Base-by-base conservation (phyloP, 2,329 filamentous ascomycete species). In the Cytospora leucostoma region DNA sequence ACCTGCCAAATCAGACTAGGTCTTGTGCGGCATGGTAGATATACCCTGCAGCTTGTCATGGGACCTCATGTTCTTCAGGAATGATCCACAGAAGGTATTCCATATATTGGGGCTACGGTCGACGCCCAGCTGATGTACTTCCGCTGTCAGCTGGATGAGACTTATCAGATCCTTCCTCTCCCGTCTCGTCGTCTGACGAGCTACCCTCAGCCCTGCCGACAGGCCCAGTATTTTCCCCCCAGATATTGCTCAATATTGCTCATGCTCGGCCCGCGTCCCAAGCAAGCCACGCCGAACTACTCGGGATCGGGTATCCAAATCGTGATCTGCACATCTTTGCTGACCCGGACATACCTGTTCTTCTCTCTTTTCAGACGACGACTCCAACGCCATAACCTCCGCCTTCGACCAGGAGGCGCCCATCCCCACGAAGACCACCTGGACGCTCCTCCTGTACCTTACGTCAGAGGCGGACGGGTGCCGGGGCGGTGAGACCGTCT, bases 401-500 rank as follows among this genome's bases (percentile, higher is more conserved):
- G 79, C 80, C 2, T 76, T 80, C 35, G 71, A 68, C 12, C 72
- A 74, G 34, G 74, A 73, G 10, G 66, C 56, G 11, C 68, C 74
- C n/a, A 75, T 76, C 12, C 78, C 79, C 27, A 88, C 84, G 21
- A 88, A 83, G 70, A 97, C 94, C 6, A 97, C 93, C 0, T 97
- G 93, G 93, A 97, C 94, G 0, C 79, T 97, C 6, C 82, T 97
- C 0, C 84, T 97, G 40, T 98, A 97, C 72, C 82, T 97, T 61
- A 95, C 91, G 1, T 92, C 89, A 1, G 80, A 86, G 2, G 77
- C 83, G 1, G 91, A 91, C 7, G 90, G 90, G 4, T 96, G 93
- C 70, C 75, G 84, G 27, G 94, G 94, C 27, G 94, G 94, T 37
- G 92, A 97, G 76, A 97, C 94, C 0, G 91, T 95, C 37, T 97